Conservation (phyloP, 2,329 filamentous ascomycete species). For the Colletotrichum musae region DNA sequence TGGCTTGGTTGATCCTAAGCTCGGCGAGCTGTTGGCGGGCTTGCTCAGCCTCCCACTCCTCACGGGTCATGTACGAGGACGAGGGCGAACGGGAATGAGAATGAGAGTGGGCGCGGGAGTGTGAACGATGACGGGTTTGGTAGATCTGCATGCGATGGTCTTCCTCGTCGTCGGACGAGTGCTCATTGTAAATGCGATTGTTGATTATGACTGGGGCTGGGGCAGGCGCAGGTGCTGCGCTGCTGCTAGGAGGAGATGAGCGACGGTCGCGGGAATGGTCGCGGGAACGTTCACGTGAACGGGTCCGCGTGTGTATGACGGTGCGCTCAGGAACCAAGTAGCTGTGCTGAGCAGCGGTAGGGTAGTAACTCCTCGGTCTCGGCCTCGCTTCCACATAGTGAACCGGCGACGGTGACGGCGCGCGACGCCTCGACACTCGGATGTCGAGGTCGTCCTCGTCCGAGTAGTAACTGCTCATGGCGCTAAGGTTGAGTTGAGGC, state of each 20-base stretch:
- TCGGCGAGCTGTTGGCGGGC: slow-evolving; percentile 61
- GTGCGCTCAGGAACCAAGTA: slow-evolving; percentile 64
- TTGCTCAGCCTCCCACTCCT: slow-evolving; percentile 58
- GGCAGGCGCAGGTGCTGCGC: slow-evolving; percentile 46
- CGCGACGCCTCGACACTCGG: slow-evolving; percentile 57
- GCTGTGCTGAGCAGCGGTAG: slow-evolving; percentile 52
- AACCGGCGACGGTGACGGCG: slow-evolving; percentile 56
- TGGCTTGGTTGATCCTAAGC: slow-evolving; percentile 57
- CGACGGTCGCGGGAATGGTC: slow-evolving; percentile 66
- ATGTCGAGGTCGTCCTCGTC: slow-evolving; percentile 71
- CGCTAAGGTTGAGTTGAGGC: background rate
- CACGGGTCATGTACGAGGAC: slow-evolving; percentile 56
- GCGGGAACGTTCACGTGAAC: slow-evolving; percentile 58
- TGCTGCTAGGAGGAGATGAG: slow-evolving; percentile 55
- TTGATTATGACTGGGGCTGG: slow-evolving; percentile 69
- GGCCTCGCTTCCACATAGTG: slow-evolving; percentile 61
- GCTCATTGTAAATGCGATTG: slow-evolving; percentile 67
- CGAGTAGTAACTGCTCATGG: slow-evolving; percentile 58
- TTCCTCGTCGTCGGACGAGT: slow-evolving; percentile 61
- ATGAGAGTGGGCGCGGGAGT: slow-evolving; percentile 46
- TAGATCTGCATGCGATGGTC: slow-evolving; percentile 50
- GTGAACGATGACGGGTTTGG: slow-evolving; percentile 47
- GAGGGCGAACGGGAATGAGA: slow-evolving; percentile 53
- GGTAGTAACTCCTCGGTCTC: slow-evolving; percentile 58
- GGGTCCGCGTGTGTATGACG: slow-evolving; percentile 58